A percentile compares a stretch with the other conserved stretches of the same genome.
These are phyloP conservation scores for Blastobotrys aristatus DNA, from an alignment of 1,139 yeast species.

Conservation along the genomic window DNA sequence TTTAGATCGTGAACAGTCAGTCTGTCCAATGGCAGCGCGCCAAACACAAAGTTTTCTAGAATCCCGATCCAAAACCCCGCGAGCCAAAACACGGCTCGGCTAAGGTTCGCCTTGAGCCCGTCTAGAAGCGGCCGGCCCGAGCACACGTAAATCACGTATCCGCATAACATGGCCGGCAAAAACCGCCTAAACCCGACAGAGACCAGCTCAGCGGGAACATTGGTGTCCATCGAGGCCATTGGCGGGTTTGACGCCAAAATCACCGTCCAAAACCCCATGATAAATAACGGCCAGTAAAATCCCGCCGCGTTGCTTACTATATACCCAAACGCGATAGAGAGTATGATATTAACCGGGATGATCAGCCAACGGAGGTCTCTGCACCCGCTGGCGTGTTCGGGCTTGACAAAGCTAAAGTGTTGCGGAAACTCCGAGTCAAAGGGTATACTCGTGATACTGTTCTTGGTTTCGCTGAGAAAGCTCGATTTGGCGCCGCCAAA, in stretches of 20 bases:
- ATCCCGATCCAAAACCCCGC: slow-evolving; percentile 82
- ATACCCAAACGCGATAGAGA: slow-evolving; percentile 52
- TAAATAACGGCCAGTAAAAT: slow-evolving; percentile 56
- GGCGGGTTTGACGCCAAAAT: slow-evolving; percentile 84
- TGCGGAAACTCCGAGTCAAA: slow-evolving; percentile 73
- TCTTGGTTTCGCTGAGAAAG: slow-evolving; percentile 39
- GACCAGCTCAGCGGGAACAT: slow-evolving; percentile 51
- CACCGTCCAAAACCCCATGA: slow-evolving; percentile 86
- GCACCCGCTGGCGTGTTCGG: slow-evolving; percentile 43
- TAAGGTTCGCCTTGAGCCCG: slow-evolving; percentile 36
- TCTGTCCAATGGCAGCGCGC: slow-evolving; percentile 81
- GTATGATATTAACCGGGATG: slow-evolving; percentile 50
- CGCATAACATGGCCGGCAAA: slow-evolving; percentile 66
- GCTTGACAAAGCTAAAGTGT: slow-evolving; percentile 54
- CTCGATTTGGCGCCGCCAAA: slow-evolving; percentile 50
- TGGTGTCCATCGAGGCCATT: slow-evolving; percentile 44
- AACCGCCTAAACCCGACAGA: slow-evolving; percentile 71
- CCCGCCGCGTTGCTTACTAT: slow-evolving; percentile 50
- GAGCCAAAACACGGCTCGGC: slow-evolving; percentile 63
- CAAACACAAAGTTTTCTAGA: slow-evolving; percentile 82
- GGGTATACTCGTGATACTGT: slow-evolving; percentile 50
- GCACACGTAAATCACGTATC: slow-evolving; percentile 66
- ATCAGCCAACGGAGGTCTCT: slow-evolving; percentile 61
- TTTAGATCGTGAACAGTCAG: slow-evolving; percentile 64
- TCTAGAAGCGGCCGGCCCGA: slow-evolving; percentile 40